A percentile compares a stretch with the other conserved stretches of the same genome.
Conservation (phyloP, 345 rosid species). For the Bruguiera parviflora region DNA sequence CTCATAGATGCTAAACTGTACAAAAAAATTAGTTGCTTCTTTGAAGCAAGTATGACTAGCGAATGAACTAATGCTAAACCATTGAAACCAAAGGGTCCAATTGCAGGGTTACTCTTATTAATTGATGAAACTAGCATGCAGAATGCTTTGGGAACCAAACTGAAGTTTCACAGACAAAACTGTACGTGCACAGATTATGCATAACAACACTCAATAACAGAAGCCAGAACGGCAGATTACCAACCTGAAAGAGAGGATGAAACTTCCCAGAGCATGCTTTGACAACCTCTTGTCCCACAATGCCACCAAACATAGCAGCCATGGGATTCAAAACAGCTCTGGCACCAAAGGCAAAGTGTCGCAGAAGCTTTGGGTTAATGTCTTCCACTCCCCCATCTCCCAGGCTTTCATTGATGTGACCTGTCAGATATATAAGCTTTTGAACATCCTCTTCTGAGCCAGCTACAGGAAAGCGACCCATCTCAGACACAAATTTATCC, state of each 20-base stretch:
- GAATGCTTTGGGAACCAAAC: too few relatives aligned
- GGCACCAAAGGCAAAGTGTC: conserved; percentile 89
- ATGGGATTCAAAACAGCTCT: conserved; percentile 96
- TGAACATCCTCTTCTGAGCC: conserved; percentile 93
- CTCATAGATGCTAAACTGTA: background rate
- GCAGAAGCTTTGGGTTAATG: conserved; percentile 68
- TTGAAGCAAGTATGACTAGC: background rate
- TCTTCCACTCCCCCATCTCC: conserved; percentile 77
- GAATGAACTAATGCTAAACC: background rate
- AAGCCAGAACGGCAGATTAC: conserved; percentile 7
- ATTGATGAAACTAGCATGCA: too few relatives aligned
- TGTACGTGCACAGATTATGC: background rate
- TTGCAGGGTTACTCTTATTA: too few relatives aligned
- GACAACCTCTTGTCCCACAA: conserved; percentile 97
- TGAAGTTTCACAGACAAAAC: background rate
- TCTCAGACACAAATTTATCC: conserved; percentile 64
- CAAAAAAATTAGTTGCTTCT: background rate
- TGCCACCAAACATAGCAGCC: conserved; percentile 99
- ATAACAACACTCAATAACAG: background rate
- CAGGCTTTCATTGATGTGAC: conserved; percentile 53
- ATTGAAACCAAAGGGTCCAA: too few relatives aligned
- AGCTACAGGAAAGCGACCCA: conserved; percentile 76
- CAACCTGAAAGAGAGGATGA: conserved; percentile 92
- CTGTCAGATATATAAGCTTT: conserved; percentile 62
- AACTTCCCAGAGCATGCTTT: conserved; percentile 99